phyloP scores from a whole-genome alignment of 2,329 filamentous ascomycete genomes.

The Arthroderma sp. region DNA sequence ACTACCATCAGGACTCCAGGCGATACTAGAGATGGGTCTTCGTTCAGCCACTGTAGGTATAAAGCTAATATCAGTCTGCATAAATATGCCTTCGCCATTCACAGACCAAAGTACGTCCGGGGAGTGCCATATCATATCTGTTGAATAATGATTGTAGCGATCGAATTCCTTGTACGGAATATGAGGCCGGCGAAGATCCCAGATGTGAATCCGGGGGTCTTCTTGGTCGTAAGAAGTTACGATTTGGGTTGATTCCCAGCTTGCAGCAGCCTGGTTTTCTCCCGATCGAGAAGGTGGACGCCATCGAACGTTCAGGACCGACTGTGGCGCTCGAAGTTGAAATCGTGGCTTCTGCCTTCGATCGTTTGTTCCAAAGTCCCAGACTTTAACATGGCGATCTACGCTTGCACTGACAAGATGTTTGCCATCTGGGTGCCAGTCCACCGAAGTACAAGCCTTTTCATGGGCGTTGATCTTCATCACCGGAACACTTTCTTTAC shows the following conservation, averaged over 20 bases:
- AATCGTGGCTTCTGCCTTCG: slow-evolving; percentile 46
- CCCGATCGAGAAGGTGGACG: slow-evolving; percentile 45
- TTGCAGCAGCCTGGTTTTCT: slow-evolving; percentile 37
- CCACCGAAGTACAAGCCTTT: slow-evolving; percentile 46
- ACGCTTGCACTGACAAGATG: slow-evolving; percentile 50
- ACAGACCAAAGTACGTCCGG: slow-evolving; percentile 53
- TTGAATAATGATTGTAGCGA: slow-evolving; percentile 41
- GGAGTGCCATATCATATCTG: slow-evolving; percentile 51
- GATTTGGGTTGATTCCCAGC: slow-evolving; percentile 48
- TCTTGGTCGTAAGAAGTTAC: slow-evolving; percentile 50
- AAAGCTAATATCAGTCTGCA: slow-evolving; percentile 50
- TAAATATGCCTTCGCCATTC: slow-evolving; percentile 46
- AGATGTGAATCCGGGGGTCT: slow-evolving; percentile 48
- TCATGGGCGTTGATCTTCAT: slow-evolving; percentile 50
- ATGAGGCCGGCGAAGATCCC: slow-evolving; percentile 50
- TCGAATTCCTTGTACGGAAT: slow-evolving; percentile 50
- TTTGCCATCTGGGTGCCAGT: slow-evolving; percentile 55
- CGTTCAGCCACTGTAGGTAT: slow-evolving; percentile 45
- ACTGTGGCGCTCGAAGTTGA: slow-evolving; percentile 46
- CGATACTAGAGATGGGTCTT: slow-evolving; percentile 42
- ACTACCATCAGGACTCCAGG: slow-evolving; percentile 45
- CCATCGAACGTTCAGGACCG: slow-evolving; percentile 50
- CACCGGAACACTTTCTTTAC: slow-evolving; percentile 42
- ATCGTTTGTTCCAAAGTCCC: slow-evolving; percentile 47
- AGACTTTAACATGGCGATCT: slow-evolving; percentile 50